Evolutionary conservation across 2,329 filamentous ascomycete genomes (phyloP).

Genomic region (Talaromyces amestolkiae): DNA sequence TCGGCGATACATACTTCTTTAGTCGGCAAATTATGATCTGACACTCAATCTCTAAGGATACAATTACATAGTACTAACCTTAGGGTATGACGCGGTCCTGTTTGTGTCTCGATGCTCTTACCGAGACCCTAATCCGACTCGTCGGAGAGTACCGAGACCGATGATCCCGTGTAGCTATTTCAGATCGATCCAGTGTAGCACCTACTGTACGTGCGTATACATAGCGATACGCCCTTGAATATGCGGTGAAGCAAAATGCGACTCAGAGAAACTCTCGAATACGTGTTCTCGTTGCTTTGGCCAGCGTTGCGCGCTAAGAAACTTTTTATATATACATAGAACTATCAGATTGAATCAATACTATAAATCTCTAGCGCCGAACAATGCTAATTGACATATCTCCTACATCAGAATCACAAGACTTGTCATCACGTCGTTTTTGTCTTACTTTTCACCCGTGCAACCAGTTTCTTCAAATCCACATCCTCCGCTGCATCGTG

Average conservation of each 20-base stretch:
- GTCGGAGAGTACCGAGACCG: neutral
- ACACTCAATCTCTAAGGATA: too few relatives aligned
- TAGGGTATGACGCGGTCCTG: neutral
- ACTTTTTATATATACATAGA: neutral
- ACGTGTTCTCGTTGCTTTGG: neutral
- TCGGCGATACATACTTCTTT: neutral
- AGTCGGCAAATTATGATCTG: neutral
- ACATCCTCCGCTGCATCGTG: slow-evolving; percentile 29
- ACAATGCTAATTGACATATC: neutral
- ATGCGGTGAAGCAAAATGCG: neutral
- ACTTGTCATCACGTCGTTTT: slow-evolving; percentile 24
- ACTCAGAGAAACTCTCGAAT: neutral
- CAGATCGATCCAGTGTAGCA: neutral
- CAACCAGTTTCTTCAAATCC: slow-evolving; percentile 42
- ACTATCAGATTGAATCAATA: neutral
- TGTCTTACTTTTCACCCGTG: slow-evolving; percentile 46
- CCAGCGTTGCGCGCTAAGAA: neutral
- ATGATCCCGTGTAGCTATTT: neutral
- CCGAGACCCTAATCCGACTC: neutral
- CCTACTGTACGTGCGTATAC: too few relatives aligned
- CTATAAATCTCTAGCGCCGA: neutral
- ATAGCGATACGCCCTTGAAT: neutral
- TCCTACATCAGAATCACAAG: neutral
- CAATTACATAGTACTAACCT: too few relatives aligned
- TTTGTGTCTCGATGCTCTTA: neutral